Evolutionary conservation across 2,329 filamentous ascomycete genomes (phyloP).

Genomic region (Monosporascus sp.): DNA sequence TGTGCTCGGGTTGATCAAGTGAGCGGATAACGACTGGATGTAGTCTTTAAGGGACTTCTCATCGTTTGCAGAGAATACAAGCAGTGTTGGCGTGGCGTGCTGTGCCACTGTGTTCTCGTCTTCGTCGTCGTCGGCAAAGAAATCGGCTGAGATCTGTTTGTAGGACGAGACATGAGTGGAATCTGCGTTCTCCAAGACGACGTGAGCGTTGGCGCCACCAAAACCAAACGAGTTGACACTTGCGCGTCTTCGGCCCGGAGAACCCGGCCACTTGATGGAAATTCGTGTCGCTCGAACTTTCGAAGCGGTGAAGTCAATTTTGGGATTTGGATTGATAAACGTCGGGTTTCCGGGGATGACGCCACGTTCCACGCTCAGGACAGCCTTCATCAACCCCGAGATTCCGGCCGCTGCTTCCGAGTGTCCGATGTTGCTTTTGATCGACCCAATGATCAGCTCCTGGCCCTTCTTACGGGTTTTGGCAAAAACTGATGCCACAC

Average conservation of each 20-base stretch:
- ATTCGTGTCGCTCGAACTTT: slow-evolving; percentile 12
- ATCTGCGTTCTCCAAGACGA: slow-evolving; percentile 10
- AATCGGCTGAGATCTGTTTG: neutral
- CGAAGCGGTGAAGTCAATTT: slow-evolving; percentile 11
- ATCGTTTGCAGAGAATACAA: slow-evolving; percentile 22
- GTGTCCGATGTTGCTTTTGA: slow-evolving; percentile 24
- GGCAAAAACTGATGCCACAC: too few relatives aligned
- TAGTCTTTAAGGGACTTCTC: slow-evolving; percentile 15
- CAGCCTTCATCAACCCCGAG: slow-evolving; percentile 25
- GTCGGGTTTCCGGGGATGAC: slow-evolving; percentile 20
- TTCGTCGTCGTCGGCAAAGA: neutral
- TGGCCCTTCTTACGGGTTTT: too few relatives aligned
- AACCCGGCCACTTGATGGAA: slow-evolving; percentile 18
- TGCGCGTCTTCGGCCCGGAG: slow-evolving; percentile 9
- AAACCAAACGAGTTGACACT: slow-evolving; percentile 31
- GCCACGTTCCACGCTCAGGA: slow-evolving; percentile 25
- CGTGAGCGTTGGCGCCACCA: slow-evolving; percentile 31
- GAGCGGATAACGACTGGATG: slow-evolving; percentile 11
- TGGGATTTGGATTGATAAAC: slow-evolving; percentile 15
- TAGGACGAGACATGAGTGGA: slow-evolving; percentile 5
- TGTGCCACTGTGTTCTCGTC: neutral
- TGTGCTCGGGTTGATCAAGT: slow-evolving; percentile 22
- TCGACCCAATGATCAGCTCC: too few relatives aligned
- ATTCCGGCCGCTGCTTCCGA: slow-evolving; percentile 22
- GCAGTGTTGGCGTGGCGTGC: neutral